Evolutionary conservation across 768 basidiomycete species (phyloP).

Genomic region (Coprinopsis strossmayeri): DNA sequence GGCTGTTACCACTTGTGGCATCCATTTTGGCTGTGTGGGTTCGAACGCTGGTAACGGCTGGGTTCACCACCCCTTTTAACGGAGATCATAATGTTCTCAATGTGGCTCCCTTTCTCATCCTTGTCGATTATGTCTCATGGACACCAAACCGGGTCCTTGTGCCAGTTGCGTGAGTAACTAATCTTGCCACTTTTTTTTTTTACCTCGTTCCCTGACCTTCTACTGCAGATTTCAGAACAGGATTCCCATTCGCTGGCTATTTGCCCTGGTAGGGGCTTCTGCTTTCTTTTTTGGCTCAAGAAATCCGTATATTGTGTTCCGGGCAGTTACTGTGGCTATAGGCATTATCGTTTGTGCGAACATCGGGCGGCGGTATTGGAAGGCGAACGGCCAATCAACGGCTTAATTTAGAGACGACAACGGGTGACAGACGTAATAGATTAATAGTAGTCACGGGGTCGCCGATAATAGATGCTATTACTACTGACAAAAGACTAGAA

Average conservation of each 20-base stretch:
- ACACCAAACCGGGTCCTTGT: conserved; percentile 34
- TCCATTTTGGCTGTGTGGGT: conserved; percentile 87
- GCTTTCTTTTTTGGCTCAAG: conserved; percentile 68
- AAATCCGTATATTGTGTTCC: conserved; percentile 59
- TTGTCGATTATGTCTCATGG: conserved; percentile 58
- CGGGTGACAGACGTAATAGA: conserved; percentile 2
- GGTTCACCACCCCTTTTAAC: conserved; percentile 71
- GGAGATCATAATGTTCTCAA: conserved; percentile 72
- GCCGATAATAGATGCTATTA: too few species aligned
- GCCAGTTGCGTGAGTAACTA: conserved; percentile 27
- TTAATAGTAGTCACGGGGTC: not conserved
- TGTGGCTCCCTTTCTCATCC: conserved; percentile 55
- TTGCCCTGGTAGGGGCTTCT: conserved; percentile 39
- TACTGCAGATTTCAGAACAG: conserved; percentile 30
- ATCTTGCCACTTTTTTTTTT: conserved; percentile 9
- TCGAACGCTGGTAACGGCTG: conserved; percentile 75
- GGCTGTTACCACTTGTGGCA: conserved; percentile 70
- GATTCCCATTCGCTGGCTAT: conserved; percentile 46
- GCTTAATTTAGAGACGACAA: conserved; percentile 8
- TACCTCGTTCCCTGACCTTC: not conserved
- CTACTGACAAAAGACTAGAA: too few species aligned
- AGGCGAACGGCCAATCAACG: conserved; percentile 17
- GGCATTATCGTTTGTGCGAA: conserved; percentile 38
- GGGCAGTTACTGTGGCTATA: conserved; percentile 45
- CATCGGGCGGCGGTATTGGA: conserved; percentile 47